Base-by-base conservation (phyloP, 2,329 filamentous ascomycete species). In the Cladosporium sp. region DNA sequence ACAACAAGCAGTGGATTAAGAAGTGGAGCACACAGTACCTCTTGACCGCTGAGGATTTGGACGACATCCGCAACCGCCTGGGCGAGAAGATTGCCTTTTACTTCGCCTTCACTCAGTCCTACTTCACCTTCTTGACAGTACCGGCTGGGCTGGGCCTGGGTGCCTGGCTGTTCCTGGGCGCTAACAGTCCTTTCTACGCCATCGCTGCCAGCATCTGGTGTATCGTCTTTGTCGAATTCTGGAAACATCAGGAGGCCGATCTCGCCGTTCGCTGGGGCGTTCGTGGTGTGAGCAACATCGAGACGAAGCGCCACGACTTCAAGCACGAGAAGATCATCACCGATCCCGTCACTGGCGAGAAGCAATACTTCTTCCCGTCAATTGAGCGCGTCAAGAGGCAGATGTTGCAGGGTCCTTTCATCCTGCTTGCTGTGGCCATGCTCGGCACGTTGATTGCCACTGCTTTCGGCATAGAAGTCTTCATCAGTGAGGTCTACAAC, bases 401-500 rank as follows among this genome's bases (percentile, higher is more conserved):
- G 78, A 76, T 94, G 53, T 82, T 96, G 18, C 90, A 96, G 74
- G 81, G 96, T 1, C 93, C 93, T 0, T 97, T 99, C 78, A 91
- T 92, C 0, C 76, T 96, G 5, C 83, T 87, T 12, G 93, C 92
- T 35, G 81, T 89, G 8, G 66, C 88, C 28, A 85, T 90, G 0
- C 84, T 98, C 7, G 94, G 94, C 0, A 88, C 88, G 21, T 82
- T 98, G 71, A 97, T 98, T 69, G 88, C 91, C 14, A 87, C 87
- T 16, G 95, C 92, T 74, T 98, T 98, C 77, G 91, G 89, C 8
- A 91, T 97, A 67, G 95, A 99, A 76, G 92, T 98, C 35, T 97
- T 98, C 80, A 92, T 99, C 70, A 93, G 91, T 0, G 93, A 99
- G 78, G 88, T 98, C 18, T 98, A 99, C 78, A 86, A 89, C 67